Evolutionary conservation across 2,329 filamentous ascomycete species (phyloP).

Genomic region (Fonsecaea multimorphosa): DNA sequence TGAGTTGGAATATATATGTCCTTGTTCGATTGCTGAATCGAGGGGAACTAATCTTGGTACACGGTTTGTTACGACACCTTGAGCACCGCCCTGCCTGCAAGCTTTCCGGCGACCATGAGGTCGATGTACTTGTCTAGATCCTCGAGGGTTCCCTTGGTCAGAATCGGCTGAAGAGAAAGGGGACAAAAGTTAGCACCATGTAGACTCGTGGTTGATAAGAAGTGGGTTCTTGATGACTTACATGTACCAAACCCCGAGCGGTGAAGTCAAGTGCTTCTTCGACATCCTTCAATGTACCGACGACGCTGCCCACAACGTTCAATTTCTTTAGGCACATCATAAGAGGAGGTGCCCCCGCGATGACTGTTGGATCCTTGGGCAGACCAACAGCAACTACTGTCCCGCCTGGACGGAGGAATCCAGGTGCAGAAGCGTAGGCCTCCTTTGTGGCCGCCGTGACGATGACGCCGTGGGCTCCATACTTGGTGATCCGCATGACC

Average conservation of each 20-base stretch:
- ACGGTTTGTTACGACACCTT: constrained; percentile 42
- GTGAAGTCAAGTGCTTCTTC: constrained; percentile 56
- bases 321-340: constrained; percentile 49
- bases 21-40: neutral
- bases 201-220: neutral
- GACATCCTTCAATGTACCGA: constrained; percentile 53
- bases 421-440: constrained; percentile 46
- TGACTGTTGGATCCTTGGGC: constrained; percentile 43
- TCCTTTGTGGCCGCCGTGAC: constrained; percentile 47
- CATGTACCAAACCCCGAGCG: constrained; percentile 49
- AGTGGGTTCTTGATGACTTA: constrained; percentile 22
- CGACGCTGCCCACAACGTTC: constrained; percentile 52
- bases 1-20: neutral
- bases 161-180: constrained; percentile 35
- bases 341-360: constrained; percentile 49
- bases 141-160: constrained; percentile 38
- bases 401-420: constrained; percentile 45
- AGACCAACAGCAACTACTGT: constrained; percentile 49
- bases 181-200: neutral
- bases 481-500: constrained; percentile 46
- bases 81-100: constrained; percentile 51
- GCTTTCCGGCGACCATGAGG: constrained; percentile 48
- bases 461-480: constrained; percentile 48
- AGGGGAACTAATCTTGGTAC: neutral
- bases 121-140: constrained; percentile 45